These are phyloP conservation scores for Bromus sterilis DNA, from an alignment of 176 grass and related monocot genomes.

Conservation along the genomic window DNA sequence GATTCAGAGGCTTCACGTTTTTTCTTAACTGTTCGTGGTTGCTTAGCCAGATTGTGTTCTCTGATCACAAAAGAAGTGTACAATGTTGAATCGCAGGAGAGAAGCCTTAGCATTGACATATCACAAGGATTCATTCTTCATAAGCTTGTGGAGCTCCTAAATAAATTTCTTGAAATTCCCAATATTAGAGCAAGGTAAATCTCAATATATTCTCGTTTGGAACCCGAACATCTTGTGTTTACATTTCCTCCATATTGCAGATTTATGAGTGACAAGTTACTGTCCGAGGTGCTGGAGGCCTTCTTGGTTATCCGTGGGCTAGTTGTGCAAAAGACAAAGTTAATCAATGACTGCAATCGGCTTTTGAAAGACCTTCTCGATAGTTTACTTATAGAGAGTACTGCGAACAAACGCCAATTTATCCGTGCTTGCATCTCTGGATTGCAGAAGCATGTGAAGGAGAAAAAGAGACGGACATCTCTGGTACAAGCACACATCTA, in stretches of 20 bases:
- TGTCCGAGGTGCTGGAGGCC: slow-evolving; percentile 80
- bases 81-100: slow-evolving; percentile 95
- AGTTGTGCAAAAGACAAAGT: slow-evolving; percentile 95
- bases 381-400: slow-evolving; percentile 80
- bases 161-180: slow-evolving; percentile 95
- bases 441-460: slow-evolving; percentile 78
- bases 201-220: neutral
- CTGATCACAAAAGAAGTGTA: slow-evolving; percentile 85
- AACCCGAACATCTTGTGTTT: neutral
- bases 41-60: slow-evolving; percentile 64
- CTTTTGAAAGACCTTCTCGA: slow-evolving; percentile 95
- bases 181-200: slow-evolving; percentile 88
- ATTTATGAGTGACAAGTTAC: slow-evolving; percentile 82
- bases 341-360: slow-evolving; percentile 90
- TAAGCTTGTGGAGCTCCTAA: slow-evolving; percentile 88
- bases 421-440: slow-evolving; percentile 94
- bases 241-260: slow-evolving; percentile 29
- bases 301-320: slow-evolving; percentile 88
- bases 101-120: slow-evolving; percentile 85
- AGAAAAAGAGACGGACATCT: slow-evolving; percentile 75
- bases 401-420: slow-evolving; percentile 88
- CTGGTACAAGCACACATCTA: slow-evolving; percentile 42
- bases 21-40: slow-evolving; percentile 83
- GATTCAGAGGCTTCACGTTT: slow-evolving; percentile 71
- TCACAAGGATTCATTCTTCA: slow-evolving; percentile 97